phyloP scores from a whole-genome alignment of 163 green algal species.

The Scenedesmus sp. region DNA sequence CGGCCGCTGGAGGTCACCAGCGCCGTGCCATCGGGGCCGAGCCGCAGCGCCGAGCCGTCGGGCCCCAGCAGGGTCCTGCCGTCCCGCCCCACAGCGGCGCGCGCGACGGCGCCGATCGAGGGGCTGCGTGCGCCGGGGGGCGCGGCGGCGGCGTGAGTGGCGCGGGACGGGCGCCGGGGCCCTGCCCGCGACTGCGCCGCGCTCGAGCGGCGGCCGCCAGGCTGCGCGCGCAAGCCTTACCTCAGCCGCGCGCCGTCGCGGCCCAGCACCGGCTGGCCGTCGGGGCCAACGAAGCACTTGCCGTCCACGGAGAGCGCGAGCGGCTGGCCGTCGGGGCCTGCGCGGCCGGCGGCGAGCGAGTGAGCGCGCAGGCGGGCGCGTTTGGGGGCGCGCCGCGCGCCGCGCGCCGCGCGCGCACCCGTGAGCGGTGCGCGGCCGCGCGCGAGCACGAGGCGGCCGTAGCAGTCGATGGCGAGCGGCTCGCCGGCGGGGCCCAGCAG shows the following conservation, averaged over 20 bases:
- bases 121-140: neutral
- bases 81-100: neutral
- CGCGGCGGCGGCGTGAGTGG: neutral
- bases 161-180: neutral
- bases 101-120: neutral
- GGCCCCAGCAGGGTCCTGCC: slow-evolving; percentile 10
- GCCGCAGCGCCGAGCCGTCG: slow-evolving; percentile 12
- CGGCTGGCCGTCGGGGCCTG: slow-evolving; percentile 8
- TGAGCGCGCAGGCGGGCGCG: no score
- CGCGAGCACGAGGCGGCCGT: neutral
- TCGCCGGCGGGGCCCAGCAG: slow-evolving; percentile 6
- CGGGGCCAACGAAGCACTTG: slow-evolving; percentile 18
- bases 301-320: slow-evolving; percentile 20
- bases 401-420: no score
- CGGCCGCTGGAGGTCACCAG: slow-evolving; percentile 12
- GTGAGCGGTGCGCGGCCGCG: neutral
- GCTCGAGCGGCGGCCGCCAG: neutral
- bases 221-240: neutral
- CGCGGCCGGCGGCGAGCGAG: no score
- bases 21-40: neutral
- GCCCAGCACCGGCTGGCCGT: neutral
- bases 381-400: no score
- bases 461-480: slow-evolving; percentile 1
- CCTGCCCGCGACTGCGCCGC: no score
- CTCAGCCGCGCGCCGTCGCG: neutral